A percentile compares a stretch with the other conserved stretches of the same genome.
phyloP scores from a whole-genome alignment of 345 rosid genomes.

The Dipteronia sinensis region DNA sequence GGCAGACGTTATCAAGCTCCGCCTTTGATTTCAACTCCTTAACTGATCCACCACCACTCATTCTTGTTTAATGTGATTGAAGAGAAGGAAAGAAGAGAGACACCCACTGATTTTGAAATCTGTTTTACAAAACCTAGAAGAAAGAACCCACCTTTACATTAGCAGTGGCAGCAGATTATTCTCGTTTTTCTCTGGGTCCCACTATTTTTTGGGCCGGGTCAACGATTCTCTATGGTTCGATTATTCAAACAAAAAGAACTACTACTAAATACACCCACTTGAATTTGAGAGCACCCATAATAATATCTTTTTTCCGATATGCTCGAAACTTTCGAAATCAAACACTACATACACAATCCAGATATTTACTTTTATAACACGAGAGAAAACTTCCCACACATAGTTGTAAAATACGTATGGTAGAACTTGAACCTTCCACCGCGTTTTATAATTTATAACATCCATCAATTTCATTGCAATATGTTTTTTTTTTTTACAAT shows the following conservation, averaged over 20 bases:
- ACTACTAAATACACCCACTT: neutral
- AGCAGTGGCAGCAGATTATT: neutral
- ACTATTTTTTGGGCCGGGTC: neutral
- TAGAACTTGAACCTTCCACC: too few species aligned
- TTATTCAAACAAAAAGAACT: neutral
- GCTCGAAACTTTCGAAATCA: too few species aligned
- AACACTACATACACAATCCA: too few species aligned
- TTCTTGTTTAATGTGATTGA: constrained; percentile 12
- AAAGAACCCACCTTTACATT: neutral
- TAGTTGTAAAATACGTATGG: too few species aligned
- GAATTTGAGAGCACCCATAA: neutral
- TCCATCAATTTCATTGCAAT: too few species aligned
- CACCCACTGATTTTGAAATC: neutral
- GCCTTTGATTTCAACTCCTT: constrained; percentile 80
- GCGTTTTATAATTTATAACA: too few species aligned
- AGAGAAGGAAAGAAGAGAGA: neutral
- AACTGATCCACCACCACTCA: constrained; percentile 83
- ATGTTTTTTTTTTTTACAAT: too few species aligned
- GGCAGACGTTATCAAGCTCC: constrained; percentile 64
- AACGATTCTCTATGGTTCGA: too few species aligned
- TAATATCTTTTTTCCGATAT: too few species aligned
- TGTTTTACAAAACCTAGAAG: neutral
- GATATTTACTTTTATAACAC: too few species aligned
- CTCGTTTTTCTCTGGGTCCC: neutral
- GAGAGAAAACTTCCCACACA: too few species aligned